Conservation (phyloP, 2,329 filamentous ascomycete species). For the Colletotrichum filicis region DNA sequence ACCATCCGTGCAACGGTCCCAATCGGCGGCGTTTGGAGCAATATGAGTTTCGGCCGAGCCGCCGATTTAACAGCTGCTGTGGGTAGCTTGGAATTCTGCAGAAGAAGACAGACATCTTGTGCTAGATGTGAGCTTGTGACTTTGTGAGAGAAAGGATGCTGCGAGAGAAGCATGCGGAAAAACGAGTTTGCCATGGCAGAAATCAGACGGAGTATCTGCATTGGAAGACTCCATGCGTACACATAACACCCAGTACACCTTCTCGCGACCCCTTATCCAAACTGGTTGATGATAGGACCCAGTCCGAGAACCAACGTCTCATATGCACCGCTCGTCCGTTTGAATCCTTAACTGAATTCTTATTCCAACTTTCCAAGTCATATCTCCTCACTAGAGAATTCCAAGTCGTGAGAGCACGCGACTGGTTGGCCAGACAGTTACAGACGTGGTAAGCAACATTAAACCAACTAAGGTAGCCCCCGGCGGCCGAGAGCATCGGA, state of each 20-base stretch:
- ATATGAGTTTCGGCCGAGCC: slow-evolving; percentile 14
- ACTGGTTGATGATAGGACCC: slow-evolving; percentile 12
- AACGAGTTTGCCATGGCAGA: background rate
- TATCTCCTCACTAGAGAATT: background rate
- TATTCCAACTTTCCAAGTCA: background rate
- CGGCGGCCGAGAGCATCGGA: background rate
- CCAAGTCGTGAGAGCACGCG: background rate
- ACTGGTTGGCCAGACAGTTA: background rate
- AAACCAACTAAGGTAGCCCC: background rate
- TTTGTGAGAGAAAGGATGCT: background rate
- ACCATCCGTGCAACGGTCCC: slow-evolving; percentile 1
- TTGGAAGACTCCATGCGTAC: background rate
- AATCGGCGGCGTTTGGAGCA: slow-evolving; percentile 7
- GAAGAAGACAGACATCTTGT: background rate
- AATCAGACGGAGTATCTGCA: background rate
- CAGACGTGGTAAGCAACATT: background rate
- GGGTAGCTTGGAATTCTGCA: background rate
- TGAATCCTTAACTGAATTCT: background rate
- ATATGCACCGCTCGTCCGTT: background rate
- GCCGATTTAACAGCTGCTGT: background rate
- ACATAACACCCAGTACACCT: background rate
- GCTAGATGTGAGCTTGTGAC: no score
- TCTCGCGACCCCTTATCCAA: background rate
- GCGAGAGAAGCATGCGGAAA: background rate
- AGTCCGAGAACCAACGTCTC: slow-evolving; percentile 9